Base-by-base conservation (phyloP, 2,329 filamentous ascomycete genomes). In the Xylaria digitata region DNA sequence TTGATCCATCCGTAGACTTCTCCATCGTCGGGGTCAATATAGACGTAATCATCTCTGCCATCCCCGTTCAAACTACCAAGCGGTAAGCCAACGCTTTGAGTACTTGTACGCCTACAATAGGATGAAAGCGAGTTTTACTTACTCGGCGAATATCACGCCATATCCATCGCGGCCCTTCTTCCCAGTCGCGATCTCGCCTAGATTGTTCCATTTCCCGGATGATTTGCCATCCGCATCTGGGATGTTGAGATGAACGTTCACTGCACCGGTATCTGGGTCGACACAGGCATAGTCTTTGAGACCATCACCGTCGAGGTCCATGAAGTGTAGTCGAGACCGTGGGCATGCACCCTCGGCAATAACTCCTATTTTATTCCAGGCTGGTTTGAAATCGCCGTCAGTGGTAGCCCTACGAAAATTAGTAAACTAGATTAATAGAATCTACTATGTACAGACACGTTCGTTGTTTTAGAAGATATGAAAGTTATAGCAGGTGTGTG, bases 201-300 rank as follows among this genome's bases (percentile, higher is more conserved):
- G 9, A 2, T 19, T 15, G 3, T 50, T 42, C 46, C 57, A 60
- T 1, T 30, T 52, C 15, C 34, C 46, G 6, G 46, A 59, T 8
- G 46, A 30, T 32, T 60, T 50, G 15, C 57, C 57, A 2, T 50
- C 57, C 1, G 46, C 21, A 17, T 60, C 57, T 52, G 32, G 32
- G 26, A 43, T 42, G 17, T 60, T 60, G 15, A 60, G 57, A 30
- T 46, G 43, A 21, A 52, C 57, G 0, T 19, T 43, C 21, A 23
- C 30, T 13, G 32, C 21, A 7, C 57, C 57, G 5, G 57, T 60
- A 23, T 43, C 46, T 2, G 19, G 46, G 17, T 60, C 57, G 23
- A 60, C 57, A 42, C 57, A 60, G 17, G 50, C 50, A 34, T 61
- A 61, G 13, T 61, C 59, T 21, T 53, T 55, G n/a, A 53, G 30